phyloP scores from a whole-genome alignment of 495 filamentous ascomycete species.

The Parmelia sp. region DNA sequence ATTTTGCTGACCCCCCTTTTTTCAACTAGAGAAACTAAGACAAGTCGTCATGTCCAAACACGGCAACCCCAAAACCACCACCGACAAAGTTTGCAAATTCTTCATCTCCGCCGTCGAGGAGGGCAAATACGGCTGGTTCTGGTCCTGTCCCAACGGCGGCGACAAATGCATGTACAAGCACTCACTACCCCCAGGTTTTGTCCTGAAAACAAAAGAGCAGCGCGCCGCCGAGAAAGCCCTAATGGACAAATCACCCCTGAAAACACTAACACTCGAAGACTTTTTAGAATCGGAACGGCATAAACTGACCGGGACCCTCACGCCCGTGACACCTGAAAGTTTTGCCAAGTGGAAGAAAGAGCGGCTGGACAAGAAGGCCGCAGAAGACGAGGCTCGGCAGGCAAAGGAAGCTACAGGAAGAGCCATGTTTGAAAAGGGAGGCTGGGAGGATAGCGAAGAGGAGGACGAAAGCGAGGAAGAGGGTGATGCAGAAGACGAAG shows the following conservation, averaged over 20 bases:
- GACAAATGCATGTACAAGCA: constrained; percentile 99
- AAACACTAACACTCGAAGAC: constrained; percentile 92
- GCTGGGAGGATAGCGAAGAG: constrained; percentile 70
- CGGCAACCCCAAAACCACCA: constrained; percentile 91
- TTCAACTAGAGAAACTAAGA: constrained; percentile 65
- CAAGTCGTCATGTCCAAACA: constrained; percentile 91
- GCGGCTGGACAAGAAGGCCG: constrained; percentile 89
- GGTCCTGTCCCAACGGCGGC: constrained; percentile 93
- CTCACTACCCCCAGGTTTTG: constrained; percentile 87
- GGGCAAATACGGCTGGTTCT: constrained; percentile 98
- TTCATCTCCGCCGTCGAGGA: constrained; percentile 98
- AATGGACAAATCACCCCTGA: constrained; percentile 90
- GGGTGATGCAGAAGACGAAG: constrained; percentile 52
- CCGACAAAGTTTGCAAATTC: constrained; percentile 98
- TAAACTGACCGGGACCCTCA: constrained; percentile 83
- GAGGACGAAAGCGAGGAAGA: constrained; percentile 53
- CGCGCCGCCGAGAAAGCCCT: constrained; percentile 93
- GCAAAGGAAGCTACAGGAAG: constrained; percentile 94
- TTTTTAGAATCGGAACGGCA: constrained; percentile 93
- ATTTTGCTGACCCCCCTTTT: not conserved
- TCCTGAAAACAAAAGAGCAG: constrained; percentile 97
- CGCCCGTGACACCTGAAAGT: constrained; percentile 83
- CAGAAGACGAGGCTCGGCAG: constrained; percentile 77
- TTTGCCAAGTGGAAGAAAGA: constrained; percentile 97
- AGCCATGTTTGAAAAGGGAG: constrained; percentile 91